Percentiles rank a stretch among this genome's conserved stretches.
These are phyloP conservation scores for Durotheca rogersii DNA, from an alignment of 495 filamentous ascomycete species.

Conservation along the genomic window DNA sequence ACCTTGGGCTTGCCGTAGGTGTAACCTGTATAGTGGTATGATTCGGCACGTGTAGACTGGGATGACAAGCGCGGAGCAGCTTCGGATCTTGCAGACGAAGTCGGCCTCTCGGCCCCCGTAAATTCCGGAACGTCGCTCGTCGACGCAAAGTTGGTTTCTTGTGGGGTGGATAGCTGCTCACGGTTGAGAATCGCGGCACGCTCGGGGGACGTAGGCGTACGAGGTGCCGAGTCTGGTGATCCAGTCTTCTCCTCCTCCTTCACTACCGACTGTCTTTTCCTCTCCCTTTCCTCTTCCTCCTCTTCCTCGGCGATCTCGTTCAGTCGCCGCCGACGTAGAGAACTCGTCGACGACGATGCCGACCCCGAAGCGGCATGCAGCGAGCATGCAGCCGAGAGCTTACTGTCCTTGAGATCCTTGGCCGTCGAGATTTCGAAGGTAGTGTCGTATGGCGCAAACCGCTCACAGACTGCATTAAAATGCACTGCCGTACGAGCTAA, in stretches of 20 bases:
- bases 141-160: constrained; percentile 44
- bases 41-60: constrained; percentile 66
- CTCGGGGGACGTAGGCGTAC: constrained; percentile 17
- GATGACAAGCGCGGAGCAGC: constrained; percentile 55
- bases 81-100: constrained; percentile 43
- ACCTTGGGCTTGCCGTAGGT: constrained; percentile 67
- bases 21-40: constrained; percentile 58
- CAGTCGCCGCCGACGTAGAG: constrained; percentile 69
- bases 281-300: constrained; percentile 57
- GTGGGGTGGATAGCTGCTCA: constrained; percentile 34
- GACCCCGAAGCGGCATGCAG: constrained; percentile 87
- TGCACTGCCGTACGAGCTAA: constrained; percentile 92
- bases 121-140: constrained; percentile 42
- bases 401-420: constrained; percentile 81
- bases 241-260: constrained; percentile 40
- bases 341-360: constrained; percentile 81
- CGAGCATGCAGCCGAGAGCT: constrained; percentile 83
- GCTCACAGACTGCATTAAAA: constrained; percentile 81
- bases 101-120: constrained; percentile 38
- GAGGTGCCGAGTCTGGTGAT: constrained; percentile 31
- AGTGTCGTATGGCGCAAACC: constrained; percentile 85
- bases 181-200: constrained; percentile 22
- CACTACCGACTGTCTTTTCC: constrained; percentile 50
- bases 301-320: constrained; percentile 90
- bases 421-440: constrained; percentile 69